Evolutionary conservation across 75 land plant genomes (phyloP).

Genomic region (Cryptomeria japonica): DNA sequence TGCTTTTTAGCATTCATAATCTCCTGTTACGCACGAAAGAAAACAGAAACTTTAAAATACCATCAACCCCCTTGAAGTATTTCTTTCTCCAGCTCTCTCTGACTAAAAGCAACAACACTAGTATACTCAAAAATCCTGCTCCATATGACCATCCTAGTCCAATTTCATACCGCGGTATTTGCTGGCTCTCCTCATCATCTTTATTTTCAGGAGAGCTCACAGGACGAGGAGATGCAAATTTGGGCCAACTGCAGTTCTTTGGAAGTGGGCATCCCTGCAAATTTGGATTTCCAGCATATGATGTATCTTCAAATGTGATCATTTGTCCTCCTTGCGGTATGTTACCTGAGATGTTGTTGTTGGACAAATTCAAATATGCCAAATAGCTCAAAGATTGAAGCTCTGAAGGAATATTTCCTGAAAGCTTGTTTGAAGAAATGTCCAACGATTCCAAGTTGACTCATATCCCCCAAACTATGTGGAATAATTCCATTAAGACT

Average conservation of each 20-base stretch:
- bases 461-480: constrained; percentile 29
- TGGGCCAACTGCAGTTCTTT: too few species aligned
- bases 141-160: not conserved
- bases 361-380: constrained; percentile 46
- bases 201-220: too few species aligned
- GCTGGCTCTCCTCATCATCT: too few species aligned
- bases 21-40: not conserved
- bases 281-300: too few species aligned
- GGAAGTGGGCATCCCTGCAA: too few species aligned
- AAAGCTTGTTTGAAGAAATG: constrained; percentile 52
- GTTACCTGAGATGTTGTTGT: constrained; percentile 54
- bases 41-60: not conserved
- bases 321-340: too few species aligned
- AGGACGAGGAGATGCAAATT: too few species aligned
- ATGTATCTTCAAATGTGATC: too few species aligned
- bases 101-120: not conserved
- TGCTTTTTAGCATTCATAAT: not conserved
- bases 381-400: constrained; percentile 37
- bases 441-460: constrained; percentile 39
- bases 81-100: not conserved
- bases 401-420: constrained; percentile 51
- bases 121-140: not conserved
- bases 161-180: too few species aligned
- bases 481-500: constrained; percentile 57
- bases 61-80: not conserved